A percentile compares a stretch with the other conserved stretches of the same genome.
Evolutionary conservation across 352 stramenopile genomes (phyloP).

Genomic region (Phytophthora tentaculata): DNA sequence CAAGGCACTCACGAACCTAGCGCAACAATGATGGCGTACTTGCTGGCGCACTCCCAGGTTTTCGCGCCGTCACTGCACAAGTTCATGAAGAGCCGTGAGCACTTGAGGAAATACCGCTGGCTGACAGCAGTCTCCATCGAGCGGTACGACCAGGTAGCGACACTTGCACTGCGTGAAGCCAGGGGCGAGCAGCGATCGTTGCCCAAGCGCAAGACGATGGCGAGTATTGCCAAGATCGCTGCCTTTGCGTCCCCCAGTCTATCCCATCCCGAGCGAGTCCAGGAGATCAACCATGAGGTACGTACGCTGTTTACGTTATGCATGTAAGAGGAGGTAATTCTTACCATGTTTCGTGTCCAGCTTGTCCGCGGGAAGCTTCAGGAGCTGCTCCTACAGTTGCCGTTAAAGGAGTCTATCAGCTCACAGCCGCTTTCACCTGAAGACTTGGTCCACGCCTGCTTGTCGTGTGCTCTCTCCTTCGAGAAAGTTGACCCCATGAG

Average conservation of each 20-base stretch:
- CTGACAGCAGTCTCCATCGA: constrained; percentile 70
- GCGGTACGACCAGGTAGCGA: constrained; percentile 66
- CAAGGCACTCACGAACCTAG: constrained; percentile 22
- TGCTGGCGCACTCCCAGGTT: constrained; percentile 68
- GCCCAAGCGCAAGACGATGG: constrained; percentile 73
- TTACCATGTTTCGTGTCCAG: constrained; percentile 33
- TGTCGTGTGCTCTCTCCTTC: constrained; percentile 50
- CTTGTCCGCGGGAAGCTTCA: constrained; percentile 64
- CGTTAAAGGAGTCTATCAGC: constrained; percentile 47
- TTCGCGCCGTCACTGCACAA: constrained; percentile 63
- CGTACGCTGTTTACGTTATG: constrained; percentile 3
- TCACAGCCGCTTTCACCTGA: constrained; percentile 47
- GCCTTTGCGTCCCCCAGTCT: constrained; percentile 57
- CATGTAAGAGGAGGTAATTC: neutral
- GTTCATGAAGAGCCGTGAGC: constrained; percentile 68
- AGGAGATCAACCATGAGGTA: constrained; percentile 78
- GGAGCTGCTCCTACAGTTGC: constrained; percentile 65
- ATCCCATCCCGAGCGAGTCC: constrained; percentile 38
- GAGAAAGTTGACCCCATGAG: constrained; percentile 60
- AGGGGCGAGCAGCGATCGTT: constrained; percentile 58
- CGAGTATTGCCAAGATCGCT: constrained; percentile 84
- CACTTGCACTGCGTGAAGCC: constrained; percentile 62
- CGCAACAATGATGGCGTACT: constrained; percentile 60
- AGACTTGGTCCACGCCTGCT: constrained; percentile 54
- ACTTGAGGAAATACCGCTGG: constrained; percentile 68